phyloP scores from a whole-genome alignment of 805 yeast species.

The Ogataea ramenticola region DNA sequence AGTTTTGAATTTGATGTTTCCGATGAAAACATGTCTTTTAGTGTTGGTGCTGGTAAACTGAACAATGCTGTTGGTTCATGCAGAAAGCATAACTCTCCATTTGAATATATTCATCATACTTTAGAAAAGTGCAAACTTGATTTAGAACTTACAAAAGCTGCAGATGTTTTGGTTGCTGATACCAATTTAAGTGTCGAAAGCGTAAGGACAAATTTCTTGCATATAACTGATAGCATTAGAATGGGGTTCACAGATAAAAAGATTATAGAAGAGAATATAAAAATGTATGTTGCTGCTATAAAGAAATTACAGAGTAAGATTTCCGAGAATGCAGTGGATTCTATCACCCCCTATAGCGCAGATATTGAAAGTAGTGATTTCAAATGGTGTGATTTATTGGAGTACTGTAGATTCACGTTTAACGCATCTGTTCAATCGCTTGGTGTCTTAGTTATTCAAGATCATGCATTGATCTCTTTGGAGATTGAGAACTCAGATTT shows the following conservation, averaged over 20 bases:
- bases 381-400: neutral
- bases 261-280: neutral
- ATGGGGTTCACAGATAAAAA: neutral
- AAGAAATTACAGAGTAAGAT: neutral
- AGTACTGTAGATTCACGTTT: slow-evolving; percentile 1
- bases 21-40: slow-evolving; percentile 14
- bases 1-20: slow-evolving; percentile 17
- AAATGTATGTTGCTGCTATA: neutral
- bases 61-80: neutral
- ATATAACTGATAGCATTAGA: slow-evolving; percentile 1
- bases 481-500: slow-evolving; percentile 8
- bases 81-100: neutral
- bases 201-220: slow-evolving; percentile 3
- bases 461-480: slow-evolving; percentile 9
- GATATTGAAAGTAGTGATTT: neutral
- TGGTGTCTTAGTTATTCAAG: slow-evolving; percentile 7
- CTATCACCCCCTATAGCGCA: no score
- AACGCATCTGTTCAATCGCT: slow-evolving; percentile 5
- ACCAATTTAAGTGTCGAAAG: slow-evolving; percentile 1
- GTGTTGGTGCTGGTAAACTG: neutral
- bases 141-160: neutral
- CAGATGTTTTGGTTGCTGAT: slow-evolving; percentile 1
- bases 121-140: slow-evolving; percentile 1
- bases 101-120: slow-evolving; percentile 4
- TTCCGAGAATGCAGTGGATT: no score